Evolutionary conservation across 192 early-diverging fungal species (phyloP), one percentile per base, ranked within the genome.

Genomic region (Coemansia umbellata): DNA sequence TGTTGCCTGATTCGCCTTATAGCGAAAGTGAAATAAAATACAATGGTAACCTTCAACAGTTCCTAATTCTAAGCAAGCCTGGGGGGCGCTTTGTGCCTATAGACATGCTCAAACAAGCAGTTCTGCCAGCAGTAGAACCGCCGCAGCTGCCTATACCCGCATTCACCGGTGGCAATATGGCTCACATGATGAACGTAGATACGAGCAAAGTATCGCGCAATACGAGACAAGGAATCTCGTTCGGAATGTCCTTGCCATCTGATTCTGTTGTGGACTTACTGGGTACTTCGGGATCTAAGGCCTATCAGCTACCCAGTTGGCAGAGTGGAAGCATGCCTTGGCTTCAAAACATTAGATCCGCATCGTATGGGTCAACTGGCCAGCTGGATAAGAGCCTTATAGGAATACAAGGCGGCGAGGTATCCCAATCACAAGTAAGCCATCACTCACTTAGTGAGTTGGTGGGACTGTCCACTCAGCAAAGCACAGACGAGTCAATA

Each of bases 81-180:
- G 73, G 73, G 19, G 66, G 66, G n/a, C 66, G 73, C n/a, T 76
- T 76, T 55, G 73, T 76, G 18, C 73, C 73, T 2, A 76, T 76
- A 18, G 73, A 76, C 28, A 76, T 76, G 73, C 15, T 55, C 6
- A 42, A 66, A 5, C 58, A 63, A 21, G 54, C 47, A 8, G 62
- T 76, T 39, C 47, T 76, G 33, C 55, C 66, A 6, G 69, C 73
- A 3, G 58, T 76, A 9, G 66, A 65, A 31, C 62, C 66, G 28
- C 73, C 73, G 11, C 43, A 19, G 9, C 37, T 76, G 31, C 58
- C 47, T 8, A 15, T 50, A 37, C 4, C 48, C 7, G 5, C 36
- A 2, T 37, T 62, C 18, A 69, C 73, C 13, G 73, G 73, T 22
- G 61, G 66, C 17, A 76, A 76, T 51, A 62, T 58, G 4, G 58